Conservation (phyloP, 2,329 filamentous ascomycete genomes). For the Mycogone perniciosa region DNA sequence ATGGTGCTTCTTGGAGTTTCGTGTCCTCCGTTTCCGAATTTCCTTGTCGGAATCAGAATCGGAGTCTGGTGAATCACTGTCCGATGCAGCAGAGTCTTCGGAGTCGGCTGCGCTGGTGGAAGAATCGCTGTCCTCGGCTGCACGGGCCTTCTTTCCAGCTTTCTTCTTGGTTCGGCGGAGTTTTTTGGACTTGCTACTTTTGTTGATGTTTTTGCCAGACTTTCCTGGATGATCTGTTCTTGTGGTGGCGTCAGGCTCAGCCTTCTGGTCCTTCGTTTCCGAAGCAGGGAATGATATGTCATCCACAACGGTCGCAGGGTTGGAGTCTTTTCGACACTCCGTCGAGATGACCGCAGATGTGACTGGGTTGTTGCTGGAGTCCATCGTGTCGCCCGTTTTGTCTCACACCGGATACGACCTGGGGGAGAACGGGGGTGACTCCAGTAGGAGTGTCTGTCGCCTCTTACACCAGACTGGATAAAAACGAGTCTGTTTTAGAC, state of each 20-base stretch:
- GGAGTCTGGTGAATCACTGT: not conserved
- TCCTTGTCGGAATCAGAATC: constrained; percentile 12
- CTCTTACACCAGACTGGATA: no score
- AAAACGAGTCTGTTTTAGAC: no score
- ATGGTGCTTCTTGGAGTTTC: constrained; percentile 14
- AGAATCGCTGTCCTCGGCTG: not conserved
- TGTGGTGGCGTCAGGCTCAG: not conserved
- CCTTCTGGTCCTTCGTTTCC: not conserved
- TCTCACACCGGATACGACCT: not conserved
- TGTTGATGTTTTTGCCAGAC: not conserved
- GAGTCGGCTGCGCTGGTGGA: constrained; percentile 9
- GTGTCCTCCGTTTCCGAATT: not conserved
- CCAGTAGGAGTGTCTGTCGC: no score
- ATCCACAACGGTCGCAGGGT: not conserved
- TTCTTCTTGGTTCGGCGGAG: not conserved
- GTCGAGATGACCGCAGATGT: constrained; percentile 14
- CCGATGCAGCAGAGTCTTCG: constrained; percentile 11
- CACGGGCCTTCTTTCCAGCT: not conserved
- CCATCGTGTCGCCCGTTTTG: constrained; percentile 14
- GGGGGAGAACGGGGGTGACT: not conserved
- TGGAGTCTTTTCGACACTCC: constrained; percentile 15
- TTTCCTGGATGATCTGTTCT: not conserved
- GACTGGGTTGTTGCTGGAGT: constrained; percentile 13
- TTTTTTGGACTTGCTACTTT: not conserved
- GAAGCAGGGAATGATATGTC: not conserved